These are phyloP conservation scores for Lentinula lateritia DNA, from an alignment of 768 basidiomycete genomes.

Conservation along the genomic window DNA sequence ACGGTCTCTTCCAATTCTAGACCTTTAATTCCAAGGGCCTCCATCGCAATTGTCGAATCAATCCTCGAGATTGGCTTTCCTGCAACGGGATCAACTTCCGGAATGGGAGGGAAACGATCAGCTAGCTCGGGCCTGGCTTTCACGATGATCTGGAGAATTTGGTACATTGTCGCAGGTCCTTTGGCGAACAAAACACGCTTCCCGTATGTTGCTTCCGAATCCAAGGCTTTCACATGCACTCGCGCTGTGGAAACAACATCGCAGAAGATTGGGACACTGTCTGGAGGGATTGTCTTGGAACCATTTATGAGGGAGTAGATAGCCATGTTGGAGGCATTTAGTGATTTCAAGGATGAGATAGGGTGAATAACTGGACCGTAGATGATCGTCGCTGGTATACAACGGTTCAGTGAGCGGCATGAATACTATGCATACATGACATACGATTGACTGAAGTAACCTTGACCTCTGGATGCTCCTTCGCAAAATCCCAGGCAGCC, in stretches of 20 bases:
- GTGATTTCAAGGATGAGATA: not conserved
- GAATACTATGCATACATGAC: not conserved
- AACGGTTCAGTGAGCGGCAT: not conserved
- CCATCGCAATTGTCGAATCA: slow-evolving; percentile 3
- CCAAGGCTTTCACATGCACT: slow-evolving; percentile 10
- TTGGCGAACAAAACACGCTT: slow-evolving; percentile 9
- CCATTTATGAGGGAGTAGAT: not conserved
- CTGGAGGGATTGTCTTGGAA: not conserved
- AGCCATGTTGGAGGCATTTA: slow-evolving; percentile 1
- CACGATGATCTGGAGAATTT: slow-evolving; percentile 1
- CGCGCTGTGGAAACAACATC: slow-evolving; percentile 10
- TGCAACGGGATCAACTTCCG: not conserved
- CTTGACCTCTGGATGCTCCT: slow-evolving; percentile 19
- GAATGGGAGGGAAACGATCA: slow-evolving; percentile 2
- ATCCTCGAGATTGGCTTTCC: not conserved
- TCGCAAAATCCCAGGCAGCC: slow-evolving; percentile 21
- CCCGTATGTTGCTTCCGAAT: slow-evolving; percentile 2
- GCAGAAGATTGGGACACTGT: slow-evolving; percentile 3
- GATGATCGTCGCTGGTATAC: not conserved
- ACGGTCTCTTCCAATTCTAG: slow-evolving; percentile 2
- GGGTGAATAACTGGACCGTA: slow-evolving; percentile 6
- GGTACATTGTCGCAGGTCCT: not conserved
- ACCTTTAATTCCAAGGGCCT: not conserved
- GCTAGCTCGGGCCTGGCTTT: slow-evolving; percentile 3
- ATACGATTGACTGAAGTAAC: slow-evolving; percentile 15